phyloP scores from a whole-genome alignment of 192 early-diverging fungal genomes.

The Cladochytrium replicatum region DNA sequence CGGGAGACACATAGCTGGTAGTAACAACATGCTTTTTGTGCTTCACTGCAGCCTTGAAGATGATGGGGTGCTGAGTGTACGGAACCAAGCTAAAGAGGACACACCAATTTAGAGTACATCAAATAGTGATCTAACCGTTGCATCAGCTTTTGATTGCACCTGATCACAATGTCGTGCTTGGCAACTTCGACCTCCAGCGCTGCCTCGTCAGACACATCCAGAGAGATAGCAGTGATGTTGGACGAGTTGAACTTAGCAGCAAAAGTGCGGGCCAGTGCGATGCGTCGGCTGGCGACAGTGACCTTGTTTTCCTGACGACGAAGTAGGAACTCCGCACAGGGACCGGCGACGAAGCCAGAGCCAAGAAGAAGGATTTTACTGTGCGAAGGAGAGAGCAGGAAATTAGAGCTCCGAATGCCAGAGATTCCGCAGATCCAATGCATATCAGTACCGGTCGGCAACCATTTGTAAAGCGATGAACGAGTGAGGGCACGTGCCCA shows the following conservation, averaged over 20 bases:
- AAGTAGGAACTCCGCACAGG: constrained; percentile 84
- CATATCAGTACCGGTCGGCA: too few relatives aligned
- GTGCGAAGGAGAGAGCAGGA: too few relatives aligned
- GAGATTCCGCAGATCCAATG: too few relatives aligned
- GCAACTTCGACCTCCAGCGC: constrained; percentile 35
- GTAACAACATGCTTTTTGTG: constrained; percentile 90
- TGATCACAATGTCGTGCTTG: constrained; percentile 49
- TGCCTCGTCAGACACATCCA: constrained; percentile 41
- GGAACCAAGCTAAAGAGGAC: constrained; percentile 36
- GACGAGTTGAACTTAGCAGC: constrained; percentile 30
- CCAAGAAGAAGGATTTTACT: constrained; percentile 95
- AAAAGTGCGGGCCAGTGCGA: constrained; percentile 67
- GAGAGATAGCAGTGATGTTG: constrained; percentile 27
- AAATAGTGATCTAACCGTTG: too few relatives aligned
- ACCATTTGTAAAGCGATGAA: too few relatives aligned
- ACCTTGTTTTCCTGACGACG: constrained; percentile 80
- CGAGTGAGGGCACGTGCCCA: too few relatives aligned
- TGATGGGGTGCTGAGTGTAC: constrained; percentile 69
- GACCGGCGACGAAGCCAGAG: constrained; percentile 94
- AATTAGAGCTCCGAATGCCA: too few relatives aligned
- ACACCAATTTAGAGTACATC: too few relatives aligned
- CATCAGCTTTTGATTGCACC: too few relatives aligned
- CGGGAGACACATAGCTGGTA: constrained; percentile 88
- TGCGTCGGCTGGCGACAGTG: constrained; percentile 68
- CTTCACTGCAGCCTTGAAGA: constrained; percentile 66